These are phyloP conservation scores for Candida lessepsii DNA, from an alignment of 805 yeast species.

Conservation along the genomic window DNA sequence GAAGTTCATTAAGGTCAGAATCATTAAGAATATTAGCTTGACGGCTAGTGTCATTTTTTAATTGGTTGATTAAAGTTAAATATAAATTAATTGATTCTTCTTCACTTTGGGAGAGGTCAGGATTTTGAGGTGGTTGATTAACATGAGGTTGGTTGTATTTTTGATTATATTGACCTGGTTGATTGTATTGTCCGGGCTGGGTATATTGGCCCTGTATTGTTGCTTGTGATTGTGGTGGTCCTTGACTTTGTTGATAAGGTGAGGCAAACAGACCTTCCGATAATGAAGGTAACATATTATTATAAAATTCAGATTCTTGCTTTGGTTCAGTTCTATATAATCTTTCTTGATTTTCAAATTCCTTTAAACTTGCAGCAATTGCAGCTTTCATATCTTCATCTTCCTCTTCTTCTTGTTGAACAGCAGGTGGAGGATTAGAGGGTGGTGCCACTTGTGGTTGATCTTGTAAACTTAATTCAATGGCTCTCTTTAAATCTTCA, in stretches of 20 bases:
- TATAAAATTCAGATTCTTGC: conserved; percentile 26
- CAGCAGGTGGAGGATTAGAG: conserved; percentile 1
- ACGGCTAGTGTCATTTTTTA: conserved; percentile 47
- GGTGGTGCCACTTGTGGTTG: too few species aligned
- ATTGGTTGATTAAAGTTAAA: conserved; percentile 59
- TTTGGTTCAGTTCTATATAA: conserved; percentile 10
- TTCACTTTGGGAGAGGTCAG: conserved; percentile 55
- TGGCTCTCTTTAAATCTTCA: conserved; percentile 74
- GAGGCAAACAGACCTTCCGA: conserved; percentile 6
- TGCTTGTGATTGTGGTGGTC: conserved; percentile 5
- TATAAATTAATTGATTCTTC: conserved; percentile 69
- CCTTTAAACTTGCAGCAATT: conserved; percentile 84
- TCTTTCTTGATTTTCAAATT: conserved; percentile 47
- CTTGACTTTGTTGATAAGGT: conserved; percentile 4
- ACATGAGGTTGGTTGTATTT: too few species aligned
- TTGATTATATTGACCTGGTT: neutral
- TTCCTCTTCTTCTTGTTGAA: conserved; percentile 46
- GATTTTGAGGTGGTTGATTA: neutral
- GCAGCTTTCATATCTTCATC: conserved; percentile 88
- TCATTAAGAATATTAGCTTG: conserved; percentile 42
- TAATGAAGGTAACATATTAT: conserved; percentile 21
- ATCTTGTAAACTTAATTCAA: conserved; percentile 77
- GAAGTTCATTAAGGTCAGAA: conserved; percentile 53
- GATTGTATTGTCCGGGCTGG: conserved; percentile 7
- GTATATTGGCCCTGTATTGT: conserved; percentile 9